These are phyloP conservation scores for Clonostachys rhizophaga DNA, from an alignment of 2,329 filamentous ascomycete species.

Conservation along the genomic window DNA sequence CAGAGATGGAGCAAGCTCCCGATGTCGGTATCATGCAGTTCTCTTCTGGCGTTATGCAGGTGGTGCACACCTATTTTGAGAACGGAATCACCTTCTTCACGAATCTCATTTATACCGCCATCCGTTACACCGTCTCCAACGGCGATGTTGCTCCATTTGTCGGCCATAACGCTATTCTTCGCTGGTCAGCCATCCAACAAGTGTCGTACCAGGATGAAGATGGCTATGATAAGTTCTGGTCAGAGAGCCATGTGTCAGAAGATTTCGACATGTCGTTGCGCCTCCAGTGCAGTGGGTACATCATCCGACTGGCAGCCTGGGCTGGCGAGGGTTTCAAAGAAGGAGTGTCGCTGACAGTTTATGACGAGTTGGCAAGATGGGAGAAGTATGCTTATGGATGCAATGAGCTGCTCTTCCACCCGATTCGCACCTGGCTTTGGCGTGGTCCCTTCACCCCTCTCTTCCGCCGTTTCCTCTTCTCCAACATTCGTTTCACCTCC, in stretches of 20 bases:
- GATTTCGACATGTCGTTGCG: conserved; percentile 81
- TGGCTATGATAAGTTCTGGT: conserved; percentile 77
- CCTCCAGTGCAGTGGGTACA: conserved; percentile 67
- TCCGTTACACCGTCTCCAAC: conserved; percentile 72
- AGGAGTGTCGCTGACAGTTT: conserved; percentile 78
- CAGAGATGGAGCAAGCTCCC: conserved; percentile 76
- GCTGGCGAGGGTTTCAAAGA: conserved; percentile 76
- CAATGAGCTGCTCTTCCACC: conserved; percentile 78
- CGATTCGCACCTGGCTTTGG: conserved; percentile 67
- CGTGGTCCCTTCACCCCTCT: conserved; percentile 75
- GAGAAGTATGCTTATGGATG: conserved; percentile 86
- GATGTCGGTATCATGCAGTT: conserved; percentile 78
- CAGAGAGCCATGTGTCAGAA: conserved; percentile 73
- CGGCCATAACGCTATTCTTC: conserved; percentile 74
- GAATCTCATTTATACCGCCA: conserved; percentile 71
- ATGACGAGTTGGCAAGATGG: conserved; percentile 81
- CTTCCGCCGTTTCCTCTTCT: conserved; percentile 69
- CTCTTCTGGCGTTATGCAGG: conserved; percentile 75
- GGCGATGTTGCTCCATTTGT: conserved; percentile 76
- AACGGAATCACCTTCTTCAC: conserved; percentile 69
- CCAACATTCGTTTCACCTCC: conserved; percentile 68
- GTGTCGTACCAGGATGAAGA: conserved; percentile 67
- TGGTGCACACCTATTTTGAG: conserved; percentile 69
- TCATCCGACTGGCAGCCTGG: conserved; percentile 69
- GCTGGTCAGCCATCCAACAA: conserved; percentile 72